Base-by-base conservation (phyloP, 208 protist genomes). In the Leishmania tarentolae region DNA sequence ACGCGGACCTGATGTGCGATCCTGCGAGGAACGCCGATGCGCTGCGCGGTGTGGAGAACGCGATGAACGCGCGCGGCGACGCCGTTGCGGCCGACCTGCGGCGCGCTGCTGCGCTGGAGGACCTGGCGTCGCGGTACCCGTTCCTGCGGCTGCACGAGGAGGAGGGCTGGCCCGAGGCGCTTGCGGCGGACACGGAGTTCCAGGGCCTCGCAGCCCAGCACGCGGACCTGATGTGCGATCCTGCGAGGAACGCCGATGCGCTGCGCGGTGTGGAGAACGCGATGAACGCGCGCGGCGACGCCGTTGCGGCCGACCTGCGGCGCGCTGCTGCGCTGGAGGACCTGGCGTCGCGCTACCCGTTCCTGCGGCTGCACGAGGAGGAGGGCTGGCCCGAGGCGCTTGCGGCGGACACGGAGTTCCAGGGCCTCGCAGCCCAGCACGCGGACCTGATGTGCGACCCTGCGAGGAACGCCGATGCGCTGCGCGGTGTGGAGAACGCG, bases 331-430 rank as follows among this genome's bases (percentile, higher is more conserved):
- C 28, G 59, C 7, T 65, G 59, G 9, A 8, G 3, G 59, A 65
- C 17, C 59, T 65, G 59, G 59, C 59, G 59, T n/a, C 59, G 59
- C 59, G 59, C 59, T 65, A 65, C 59, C 59, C 59, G 28, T 65
- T 65, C 59, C 59, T 65, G 17, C 21, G 59, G 59, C 59, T 65
- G 59, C 59, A 65, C 59, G 59, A 65, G 28, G 59, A 65, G 59
- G 59, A 65, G 28, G 59, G 59, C 28, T 65, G 59, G 59, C 17
- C 3, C 28, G 59, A 65, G 4, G 59, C 59, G 59, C 59, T 65
- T 15, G 21, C 3, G n/a, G 59, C 59, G n/a, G 59, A 65, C 59
- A n/a, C n/a, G 59, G 59, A 24, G n/a, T 65, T 65, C 59, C 4
- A 9, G 59, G 0, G 59, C 0, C 59, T 17, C 3, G n/a, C 28